Base-by-base conservation (phyloP, 1,139 yeast genomes). In the Geotrichum cucujoidarum region DNA sequence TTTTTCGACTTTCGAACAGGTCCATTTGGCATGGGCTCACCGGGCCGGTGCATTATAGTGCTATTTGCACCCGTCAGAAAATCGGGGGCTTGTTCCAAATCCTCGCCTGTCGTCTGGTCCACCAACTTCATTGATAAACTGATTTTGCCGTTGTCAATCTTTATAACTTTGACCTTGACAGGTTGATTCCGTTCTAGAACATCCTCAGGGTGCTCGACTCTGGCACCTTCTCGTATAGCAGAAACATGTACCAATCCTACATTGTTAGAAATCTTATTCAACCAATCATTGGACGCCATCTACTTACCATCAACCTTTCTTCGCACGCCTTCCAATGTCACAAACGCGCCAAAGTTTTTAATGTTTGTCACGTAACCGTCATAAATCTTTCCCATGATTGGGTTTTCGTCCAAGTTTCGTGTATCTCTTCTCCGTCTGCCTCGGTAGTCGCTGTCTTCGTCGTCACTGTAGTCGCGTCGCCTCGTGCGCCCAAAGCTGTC, bases 301-400 rank as follows among this genome's bases (percentile, higher is more conserved):
- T 25, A 17, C 57, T 43, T 40, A 50, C 95, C 96, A 36, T 75
- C 79, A 1, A 61, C 58, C 50, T 61, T 55, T 39, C 65, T 53
- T 60, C 61, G 51, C 38, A 70, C 55, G 32, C 74, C 76, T 4
- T 60, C 64, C 31, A 81, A 56, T 5, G 77, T 62, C 0, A 89
- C 77, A 61, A 92, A 90, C 1, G 89, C 95, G 0, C 98, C 97
- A 65, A 79, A 90, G 1, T 75, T 65, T 20, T 81, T 78, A 3
- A 86, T 61, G 42, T 77, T 77, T 37, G 72, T 71, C 1, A 90
- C 83, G 21, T 57, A 66, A 0, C 95, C 97, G 36, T 64, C 64
- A 58, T 82, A 82, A 0, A 84, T 66, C 22, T 70, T 62, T 20
- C 76, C 77, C 1, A 71, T 53, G 7, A 64, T 55, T 1, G 78